Evolutionary conservation across 208 protist species (phyloP).

Genomic region (Leptomonas pyrrhocoris): DNA sequence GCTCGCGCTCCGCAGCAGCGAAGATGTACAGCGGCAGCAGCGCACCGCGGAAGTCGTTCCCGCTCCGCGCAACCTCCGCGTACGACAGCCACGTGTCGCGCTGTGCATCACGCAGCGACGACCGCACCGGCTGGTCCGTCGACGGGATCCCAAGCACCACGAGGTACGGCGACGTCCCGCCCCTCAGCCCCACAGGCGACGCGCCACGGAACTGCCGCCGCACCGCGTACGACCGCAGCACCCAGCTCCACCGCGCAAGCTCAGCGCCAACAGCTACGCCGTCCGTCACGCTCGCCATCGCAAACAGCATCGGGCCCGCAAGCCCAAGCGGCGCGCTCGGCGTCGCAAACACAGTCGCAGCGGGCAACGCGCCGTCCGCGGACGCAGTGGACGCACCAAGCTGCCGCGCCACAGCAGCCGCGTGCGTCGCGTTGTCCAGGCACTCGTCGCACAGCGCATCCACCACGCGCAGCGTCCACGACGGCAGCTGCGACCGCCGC

Average conservation of each 20-base stretch:
- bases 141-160: conserved; percentile 17
- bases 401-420: background rate
- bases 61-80: conserved; percentile 4
- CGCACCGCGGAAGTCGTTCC: conserved; percentile 12
- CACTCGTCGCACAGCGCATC: conserved; percentile 7
- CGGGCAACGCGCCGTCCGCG: conserved; percentile 8
- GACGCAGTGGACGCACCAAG: conserved; percentile 1
- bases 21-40: conserved; percentile 21
- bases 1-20: conserved; percentile 9
- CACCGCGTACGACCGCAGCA: conserved; percentile 3
- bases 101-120: conserved; percentile 9
- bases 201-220: conserved; percentile 15
- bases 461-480: conserved; percentile 13
- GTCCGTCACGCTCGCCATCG: conserved; percentile 30
- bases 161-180: conserved; percentile 18
- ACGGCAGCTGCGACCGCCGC: conserved; percentile 9
- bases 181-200: conserved; percentile 1
- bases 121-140: conserved; percentile 7
- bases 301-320: conserved; percentile 22
- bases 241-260: conserved; percentile 17
- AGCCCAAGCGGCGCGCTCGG: conserved; percentile 10
- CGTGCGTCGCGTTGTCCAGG: conserved; percentile 3
- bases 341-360: conserved; percentile 9
- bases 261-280: conserved; percentile 15
- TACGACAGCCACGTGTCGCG: conserved; percentile 4